A percentile compares a stretch with the other conserved stretches of the same genome.
phyloP scores from a whole-genome alignment of 495 filamentous ascomycete genomes.

The Daldinia decipiens region DNA sequence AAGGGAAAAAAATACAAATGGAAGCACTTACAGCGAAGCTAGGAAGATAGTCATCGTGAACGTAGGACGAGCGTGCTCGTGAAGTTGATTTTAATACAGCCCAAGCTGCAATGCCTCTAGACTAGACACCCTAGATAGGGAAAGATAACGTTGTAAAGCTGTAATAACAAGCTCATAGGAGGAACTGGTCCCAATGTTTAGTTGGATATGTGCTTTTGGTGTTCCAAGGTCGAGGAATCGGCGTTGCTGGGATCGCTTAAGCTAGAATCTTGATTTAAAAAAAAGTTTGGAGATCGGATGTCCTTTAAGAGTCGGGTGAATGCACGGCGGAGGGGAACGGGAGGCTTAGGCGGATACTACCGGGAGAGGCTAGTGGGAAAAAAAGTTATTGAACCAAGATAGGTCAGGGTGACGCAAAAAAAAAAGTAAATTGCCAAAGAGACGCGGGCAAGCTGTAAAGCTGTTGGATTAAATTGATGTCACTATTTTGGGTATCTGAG shows the following conservation, averaged over 20 bases:
- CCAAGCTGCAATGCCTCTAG: conserved; percentile 23
- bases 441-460: conserved; percentile 21
- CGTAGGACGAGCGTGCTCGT: neutral
- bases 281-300: conserved; percentile 41
- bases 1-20: neutral
- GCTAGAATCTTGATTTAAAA: conserved; percentile 29
- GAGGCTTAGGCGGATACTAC: conserved; percentile 31
- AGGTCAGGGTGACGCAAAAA: conserved; percentile 42
- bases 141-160: conserved; percentile 7
- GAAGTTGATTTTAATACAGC: conserved; percentile 17
- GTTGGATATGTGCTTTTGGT: conserved; percentile 14
- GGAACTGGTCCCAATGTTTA: neutral
- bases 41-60: conserved; percentile 82
- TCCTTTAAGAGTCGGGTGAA: conserved; percentile 38
- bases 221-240: conserved; percentile 7
- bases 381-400: conserved; percentile 18
- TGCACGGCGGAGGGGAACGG: conserved; percentile 39
- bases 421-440: conserved; percentile 23
- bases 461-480: conserved; percentile 43
- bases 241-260: conserved; percentile 6
- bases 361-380: conserved; percentile 38
- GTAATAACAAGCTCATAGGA: conserved; percentile 42
- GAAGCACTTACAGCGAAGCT: conserved; percentile 76
- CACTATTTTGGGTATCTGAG: conserved; percentile 25
- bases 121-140: conserved; percentile 16